These are phyloP conservation scores for Trypanosomatidae sp. DNA, from an alignment of 208 protist species.

Conservation along the genomic window DNA sequence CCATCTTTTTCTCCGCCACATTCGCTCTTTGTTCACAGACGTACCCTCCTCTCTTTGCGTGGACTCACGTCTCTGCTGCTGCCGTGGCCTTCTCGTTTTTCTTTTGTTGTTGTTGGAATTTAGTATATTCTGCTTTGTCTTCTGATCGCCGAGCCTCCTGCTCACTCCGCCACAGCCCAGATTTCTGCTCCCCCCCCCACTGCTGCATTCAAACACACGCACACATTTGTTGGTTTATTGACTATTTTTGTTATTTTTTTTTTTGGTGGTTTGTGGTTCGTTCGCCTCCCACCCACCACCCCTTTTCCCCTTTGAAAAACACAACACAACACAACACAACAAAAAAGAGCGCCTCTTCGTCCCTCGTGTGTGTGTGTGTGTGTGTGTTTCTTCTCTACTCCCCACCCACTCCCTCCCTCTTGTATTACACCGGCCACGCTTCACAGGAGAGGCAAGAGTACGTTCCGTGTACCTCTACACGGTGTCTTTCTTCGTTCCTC, in stretches of 20 bases:
- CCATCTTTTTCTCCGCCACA: neutral
- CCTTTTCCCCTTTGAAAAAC: neutral
- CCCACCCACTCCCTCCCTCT: neutral
- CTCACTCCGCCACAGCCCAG: too few species aligned
- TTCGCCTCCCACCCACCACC: neutral
- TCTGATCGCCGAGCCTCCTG: too few species aligned
- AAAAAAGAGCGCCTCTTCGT: neutral
- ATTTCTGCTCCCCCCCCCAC: too few species aligned
- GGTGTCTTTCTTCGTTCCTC: neutral
- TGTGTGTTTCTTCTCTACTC: neutral
- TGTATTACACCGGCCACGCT: neutral
- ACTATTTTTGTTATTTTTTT: neutral
- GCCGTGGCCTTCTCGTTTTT: neutral
- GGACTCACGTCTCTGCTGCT: neutral
- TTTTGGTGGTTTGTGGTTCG: neutral
- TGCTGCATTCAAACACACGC: neutral
- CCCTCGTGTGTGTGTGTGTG: neutral
- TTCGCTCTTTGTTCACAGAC: neutral
- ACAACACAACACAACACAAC: too few species aligned
- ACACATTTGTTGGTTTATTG: neutral
- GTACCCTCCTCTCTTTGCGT: neutral
- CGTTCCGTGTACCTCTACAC: neutral
- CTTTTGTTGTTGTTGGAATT: neutral
- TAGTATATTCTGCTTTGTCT: neutral
- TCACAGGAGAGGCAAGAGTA: neutral